phyloP scores from a whole-genome alignment of 306 rosid genomes.

The Castanopsis chinensis region DNA sequence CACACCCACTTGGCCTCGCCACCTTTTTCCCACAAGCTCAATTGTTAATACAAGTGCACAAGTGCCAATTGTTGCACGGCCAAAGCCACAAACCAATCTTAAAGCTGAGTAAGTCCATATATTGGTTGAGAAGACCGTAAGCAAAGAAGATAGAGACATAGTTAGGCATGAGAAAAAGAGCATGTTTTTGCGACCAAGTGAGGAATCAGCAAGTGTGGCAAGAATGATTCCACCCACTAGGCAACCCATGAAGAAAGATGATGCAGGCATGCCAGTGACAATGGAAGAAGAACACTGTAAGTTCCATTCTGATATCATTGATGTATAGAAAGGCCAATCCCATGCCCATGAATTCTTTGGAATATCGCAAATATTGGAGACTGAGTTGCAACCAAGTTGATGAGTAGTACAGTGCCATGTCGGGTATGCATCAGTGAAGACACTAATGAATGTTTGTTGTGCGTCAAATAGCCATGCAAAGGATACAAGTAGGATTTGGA shows the following conservation, averaged over 20 bases:
- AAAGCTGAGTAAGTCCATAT: slow-evolving; percentile 50
- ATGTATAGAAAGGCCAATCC: slow-evolving; percentile 38
- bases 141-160: slow-evolving; percentile 49
- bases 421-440: slow-evolving; percentile 58
- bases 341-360: slow-evolving; percentile 44
- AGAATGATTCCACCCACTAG: slow-evolving; percentile 46
- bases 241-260: slow-evolving; percentile 60
- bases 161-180: slow-evolving; percentile 42
- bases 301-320: slow-evolving; percentile 54
- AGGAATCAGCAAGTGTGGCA: slow-evolving; percentile 54
- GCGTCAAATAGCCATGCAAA: slow-evolving; percentile 60
- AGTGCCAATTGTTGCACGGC: slow-evolving; percentile 53
- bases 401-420: slow-evolving; percentile 43
- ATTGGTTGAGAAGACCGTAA: slow-evolving; percentile 42
- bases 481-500: slow-evolving; percentile 49
- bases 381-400: background rate
- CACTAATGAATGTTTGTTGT: slow-evolving; percentile 55
- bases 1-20: slow-evolving; percentile 46
- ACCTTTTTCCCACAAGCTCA: slow-evolving; percentile 51
- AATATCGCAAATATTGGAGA: slow-evolving; percentile 36
- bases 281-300: slow-evolving; percentile 31
- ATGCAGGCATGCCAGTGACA: slow-evolving; percentile 48
- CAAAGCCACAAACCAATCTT: slow-evolving; percentile 39
- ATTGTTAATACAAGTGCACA: slow-evolving; percentile 56
- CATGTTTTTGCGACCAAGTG: slow-evolving; percentile 58